These are phyloP conservation scores for Fusarium beomiforme DNA, from an alignment of 2,329 filamentous ascomycete genomes.

Conservation along the genomic window DNA sequence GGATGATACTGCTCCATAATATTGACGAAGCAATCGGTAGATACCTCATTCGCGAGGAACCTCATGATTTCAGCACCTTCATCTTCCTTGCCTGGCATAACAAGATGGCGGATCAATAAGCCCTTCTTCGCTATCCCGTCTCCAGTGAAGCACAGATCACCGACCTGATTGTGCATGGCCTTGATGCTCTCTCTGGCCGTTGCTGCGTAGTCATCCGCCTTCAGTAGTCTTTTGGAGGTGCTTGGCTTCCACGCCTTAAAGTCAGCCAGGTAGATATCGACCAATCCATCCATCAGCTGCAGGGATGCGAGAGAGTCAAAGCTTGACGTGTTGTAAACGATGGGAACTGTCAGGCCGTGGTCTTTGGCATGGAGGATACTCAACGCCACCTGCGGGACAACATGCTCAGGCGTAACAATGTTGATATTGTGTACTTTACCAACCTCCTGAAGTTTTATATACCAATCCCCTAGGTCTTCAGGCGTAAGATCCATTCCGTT, in stretches of 20 bases:
- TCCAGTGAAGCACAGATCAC: conserved; percentile 82
- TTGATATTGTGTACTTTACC: conserved; percentile 93
- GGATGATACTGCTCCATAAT: conserved; percentile 92
- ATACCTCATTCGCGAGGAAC: conserved; percentile 79
- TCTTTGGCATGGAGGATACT: conserved; percentile 79
- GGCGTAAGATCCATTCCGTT: conserved; percentile 83
- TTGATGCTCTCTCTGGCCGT: conserved; percentile 80
- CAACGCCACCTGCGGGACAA: conserved; percentile 83
- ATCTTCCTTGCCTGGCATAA: conserved; percentile 83
- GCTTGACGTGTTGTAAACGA: conserved; percentile 86
- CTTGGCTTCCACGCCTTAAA: conserved; percentile 81
- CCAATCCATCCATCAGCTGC: conserved; percentile 77
- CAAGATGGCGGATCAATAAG: conserved; percentile 79
- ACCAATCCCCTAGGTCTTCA: conserved; percentile 84
- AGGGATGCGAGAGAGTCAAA: conserved; percentile 81
- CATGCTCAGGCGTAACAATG: conserved; percentile 85
- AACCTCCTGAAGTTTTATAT: conserved; percentile 80
- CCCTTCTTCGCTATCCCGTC: conserved; percentile 85
- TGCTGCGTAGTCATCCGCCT: conserved; percentile 79
- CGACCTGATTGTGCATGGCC: conserved; percentile 83
- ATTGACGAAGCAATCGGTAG: conserved; percentile 80
- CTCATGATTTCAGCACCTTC: conserved; percentile 79
- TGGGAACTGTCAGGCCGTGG: conserved; percentile 74
- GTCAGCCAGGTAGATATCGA: conserved; percentile 89
- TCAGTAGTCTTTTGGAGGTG: conserved; percentile 77